phyloP scores from a whole-genome alignment of 192 early-diverging fungal genomes.

The Entomortierella lignicola region DNA sequence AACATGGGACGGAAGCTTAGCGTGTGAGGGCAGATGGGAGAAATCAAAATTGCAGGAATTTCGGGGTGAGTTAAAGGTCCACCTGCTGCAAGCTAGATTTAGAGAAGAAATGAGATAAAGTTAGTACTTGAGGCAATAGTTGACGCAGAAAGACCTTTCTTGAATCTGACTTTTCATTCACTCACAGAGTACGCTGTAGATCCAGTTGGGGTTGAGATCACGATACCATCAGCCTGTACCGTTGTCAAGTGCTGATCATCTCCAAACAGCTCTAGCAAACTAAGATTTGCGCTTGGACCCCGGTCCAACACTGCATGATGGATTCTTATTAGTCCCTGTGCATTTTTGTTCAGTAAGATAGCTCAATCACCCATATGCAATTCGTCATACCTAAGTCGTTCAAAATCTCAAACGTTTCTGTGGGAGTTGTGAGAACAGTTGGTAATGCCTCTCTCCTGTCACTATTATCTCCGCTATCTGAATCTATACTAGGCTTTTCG shows the following conservation, averaged over 20 bases:
- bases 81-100: conserved; percentile 83
- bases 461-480: no score
- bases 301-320: conserved; percentile 83
- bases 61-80: conserved; percentile 96
- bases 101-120: neutral
- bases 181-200: conserved; percentile 85
- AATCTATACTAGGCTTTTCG: no score
- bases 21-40: conserved; percentile 94
- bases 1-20: conserved; percentile 97
- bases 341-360: no score
- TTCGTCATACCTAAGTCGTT: conserved; percentile 78
- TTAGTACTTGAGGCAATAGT: no score
- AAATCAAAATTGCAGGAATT: conserved; percentile 91
- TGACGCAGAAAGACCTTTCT: no score
- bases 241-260: conserved; percentile 92
- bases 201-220: conserved; percentile 95
- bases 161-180: no score
- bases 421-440: conserved; percentile 69
- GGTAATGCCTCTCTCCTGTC: conserved; percentile 56
- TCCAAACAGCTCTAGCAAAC: conserved; percentile 86
- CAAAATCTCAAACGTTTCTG: conserved; percentile 88
- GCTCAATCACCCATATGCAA: no score
- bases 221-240: conserved; percentile 96
- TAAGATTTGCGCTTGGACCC: conserved; percentile 92
- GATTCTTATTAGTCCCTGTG: neutral